phyloP scores from a whole-genome alignment of 257 asterid species.

The Echium plantagineum region DNA sequence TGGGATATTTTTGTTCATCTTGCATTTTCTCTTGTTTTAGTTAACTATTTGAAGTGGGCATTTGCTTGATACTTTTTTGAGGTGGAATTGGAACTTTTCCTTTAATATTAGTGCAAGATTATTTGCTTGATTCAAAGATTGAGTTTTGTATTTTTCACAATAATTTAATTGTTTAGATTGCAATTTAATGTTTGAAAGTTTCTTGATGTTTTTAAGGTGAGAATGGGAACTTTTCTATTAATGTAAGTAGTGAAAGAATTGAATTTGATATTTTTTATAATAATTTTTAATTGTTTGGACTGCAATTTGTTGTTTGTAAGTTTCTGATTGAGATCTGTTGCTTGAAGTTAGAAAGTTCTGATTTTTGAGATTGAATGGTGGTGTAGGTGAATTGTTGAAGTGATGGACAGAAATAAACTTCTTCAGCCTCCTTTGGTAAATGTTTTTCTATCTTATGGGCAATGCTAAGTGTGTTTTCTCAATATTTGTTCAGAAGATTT shows the following conservation, averaged over 20 bases:
- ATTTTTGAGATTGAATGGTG: not conserved
- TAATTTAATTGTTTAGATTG: too few species aligned
- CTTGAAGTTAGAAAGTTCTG: not conserved
- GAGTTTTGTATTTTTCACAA: too few species aligned
- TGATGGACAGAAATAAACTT: slow-evolving; percentile 1
- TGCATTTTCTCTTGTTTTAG: not conserved
- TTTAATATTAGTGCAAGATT: not conserved
- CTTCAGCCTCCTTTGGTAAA: slow-evolving; percentile 5
- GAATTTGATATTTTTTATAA: not conserved
- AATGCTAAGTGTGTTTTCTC: not conserved
- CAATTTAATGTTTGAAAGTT: too few species aligned
- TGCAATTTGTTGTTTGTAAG: not conserved
- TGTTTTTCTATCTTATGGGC: not conserved
- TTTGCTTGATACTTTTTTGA: not conserved
- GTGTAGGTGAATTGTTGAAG: not conserved
- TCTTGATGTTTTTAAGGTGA: too few species aligned
- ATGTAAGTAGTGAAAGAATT: not conserved
- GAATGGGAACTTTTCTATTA: too few species aligned
- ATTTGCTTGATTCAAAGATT: too few species aligned
- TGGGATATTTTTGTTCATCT: not conserved
- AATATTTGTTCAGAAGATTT: too few species aligned
- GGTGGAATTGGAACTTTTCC: not conserved
- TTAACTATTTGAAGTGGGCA: not conserved
- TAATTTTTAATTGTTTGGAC: not conserved
- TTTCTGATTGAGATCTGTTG: not conserved